phyloP scores from a whole-genome alignment of 169 alveolate species.

The Plasmodium reichenowi region DNA sequence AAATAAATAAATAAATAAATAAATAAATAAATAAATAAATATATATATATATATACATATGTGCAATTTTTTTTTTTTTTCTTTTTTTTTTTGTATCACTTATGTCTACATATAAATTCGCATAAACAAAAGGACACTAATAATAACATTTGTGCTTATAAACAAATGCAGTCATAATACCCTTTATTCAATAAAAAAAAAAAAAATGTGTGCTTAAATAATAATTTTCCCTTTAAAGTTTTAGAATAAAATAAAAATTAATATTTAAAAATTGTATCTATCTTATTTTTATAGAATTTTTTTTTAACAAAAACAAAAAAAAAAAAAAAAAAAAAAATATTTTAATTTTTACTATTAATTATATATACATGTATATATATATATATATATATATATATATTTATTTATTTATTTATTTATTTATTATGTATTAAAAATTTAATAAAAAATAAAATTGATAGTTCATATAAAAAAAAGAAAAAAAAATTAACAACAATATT shows the following conservation, averaged over 20 bases:
- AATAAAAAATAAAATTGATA: conserved; percentile 23
- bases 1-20: neutral
- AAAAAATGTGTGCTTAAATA: no score
- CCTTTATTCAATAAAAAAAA: no score
- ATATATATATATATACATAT: neutral
- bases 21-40: neutral
- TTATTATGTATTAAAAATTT: conserved; percentile 45
- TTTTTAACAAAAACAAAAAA: no score
- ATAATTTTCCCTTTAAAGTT: no score
- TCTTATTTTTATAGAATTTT: no score
- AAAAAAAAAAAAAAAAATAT: no score
- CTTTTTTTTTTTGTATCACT: neutral
- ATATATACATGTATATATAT: conserved; percentile 12
- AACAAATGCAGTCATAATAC: no score
- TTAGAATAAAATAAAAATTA: no score
- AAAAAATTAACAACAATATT: neutral
- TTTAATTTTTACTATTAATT: no score
- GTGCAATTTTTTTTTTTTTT: neutral
- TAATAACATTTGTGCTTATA: no score
- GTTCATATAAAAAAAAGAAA: neutral
- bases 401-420: neutral
- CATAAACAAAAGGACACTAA: no score
- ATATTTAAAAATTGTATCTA: no score
- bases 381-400: conserved; percentile 17
- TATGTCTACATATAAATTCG: neutral